Evolutionary conservation across 345 rosid species (phyloP).

Genomic region (Eucalyptus victrix): DNA sequence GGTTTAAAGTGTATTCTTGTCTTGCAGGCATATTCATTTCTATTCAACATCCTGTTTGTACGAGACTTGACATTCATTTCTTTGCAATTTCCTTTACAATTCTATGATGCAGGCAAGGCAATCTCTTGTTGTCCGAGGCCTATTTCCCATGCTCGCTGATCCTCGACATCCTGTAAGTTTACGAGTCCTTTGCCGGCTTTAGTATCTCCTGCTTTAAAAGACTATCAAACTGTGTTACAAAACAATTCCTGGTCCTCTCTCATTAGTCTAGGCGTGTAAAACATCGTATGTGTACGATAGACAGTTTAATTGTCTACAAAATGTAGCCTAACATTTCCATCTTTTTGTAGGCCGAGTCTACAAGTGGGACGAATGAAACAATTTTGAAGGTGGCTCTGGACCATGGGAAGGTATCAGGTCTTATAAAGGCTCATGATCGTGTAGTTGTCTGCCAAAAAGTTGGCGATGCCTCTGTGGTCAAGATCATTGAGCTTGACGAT

Average conservation of each 20-base stretch:
- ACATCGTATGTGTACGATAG: not conserved
- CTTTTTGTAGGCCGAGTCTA: slow-evolving; percentile 31
- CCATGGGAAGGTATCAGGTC: slow-evolving; percentile 41
- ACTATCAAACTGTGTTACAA: not conserved
- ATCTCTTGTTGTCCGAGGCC: slow-evolving; percentile 54
- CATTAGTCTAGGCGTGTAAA: not conserved
- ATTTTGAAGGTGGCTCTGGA: slow-evolving; percentile 53
- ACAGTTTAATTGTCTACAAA: not conserved
- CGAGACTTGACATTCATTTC: not conserved
- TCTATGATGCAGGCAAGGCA: slow-evolving; percentile 42
- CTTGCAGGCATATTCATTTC: not conserved
- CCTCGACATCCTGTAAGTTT: slow-evolving; percentile 41
- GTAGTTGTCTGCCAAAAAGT: slow-evolving; percentile 58
- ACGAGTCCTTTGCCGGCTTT: not conserved
- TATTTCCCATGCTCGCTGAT: slow-evolving; percentile 59
- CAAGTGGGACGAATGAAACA: slow-evolving; percentile 25
- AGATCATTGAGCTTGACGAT: slow-evolving; percentile 55
- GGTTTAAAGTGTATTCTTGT: not conserved
- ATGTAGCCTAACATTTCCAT: not conserved
- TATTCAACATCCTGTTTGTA: not conserved
- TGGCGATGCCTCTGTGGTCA: slow-evolving; percentile 49
- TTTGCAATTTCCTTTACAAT: not conserved
- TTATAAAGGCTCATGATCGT: slow-evolving; percentile 48
- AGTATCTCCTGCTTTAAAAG: not conserved
- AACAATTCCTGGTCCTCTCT: not conserved